Conservation (phyloP, 208 protist genomes). For the Acanthamoeba lenticulata region DNA sequence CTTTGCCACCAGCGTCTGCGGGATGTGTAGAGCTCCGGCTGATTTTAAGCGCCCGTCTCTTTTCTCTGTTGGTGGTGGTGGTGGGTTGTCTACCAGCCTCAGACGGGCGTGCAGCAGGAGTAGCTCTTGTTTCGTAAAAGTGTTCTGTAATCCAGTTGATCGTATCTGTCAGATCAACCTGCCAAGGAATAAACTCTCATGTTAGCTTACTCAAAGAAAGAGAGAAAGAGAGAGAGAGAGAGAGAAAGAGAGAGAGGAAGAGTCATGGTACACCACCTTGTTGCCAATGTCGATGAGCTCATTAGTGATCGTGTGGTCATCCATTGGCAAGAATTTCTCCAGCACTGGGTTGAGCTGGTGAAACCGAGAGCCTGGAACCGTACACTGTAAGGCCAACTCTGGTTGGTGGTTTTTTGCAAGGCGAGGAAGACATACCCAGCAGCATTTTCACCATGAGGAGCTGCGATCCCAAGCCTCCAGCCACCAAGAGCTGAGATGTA, state of each 20-base stretch:
- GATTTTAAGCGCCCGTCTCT: not conserved
- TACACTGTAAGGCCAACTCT: not conserved
- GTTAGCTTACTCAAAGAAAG: not conserved
- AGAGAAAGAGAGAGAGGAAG: not conserved
- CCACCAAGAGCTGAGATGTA: not conserved
- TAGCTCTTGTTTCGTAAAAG: not conserved
- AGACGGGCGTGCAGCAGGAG: not conserved
- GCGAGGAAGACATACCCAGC: not conserved
- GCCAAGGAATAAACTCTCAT: not conserved
- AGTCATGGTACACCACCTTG: not conserved
- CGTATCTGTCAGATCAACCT: not conserved
- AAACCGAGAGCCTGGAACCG: not conserved
- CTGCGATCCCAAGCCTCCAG: not conserved
- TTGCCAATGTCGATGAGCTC: not conserved
- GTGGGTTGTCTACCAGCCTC: not conserved
- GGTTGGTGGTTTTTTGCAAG: no score
- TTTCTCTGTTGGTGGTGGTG: not conserved
- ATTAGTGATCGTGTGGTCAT: conserved; percentile 36
- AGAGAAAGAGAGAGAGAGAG: not conserved
- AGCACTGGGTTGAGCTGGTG: conserved; percentile 34
- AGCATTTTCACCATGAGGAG: conserved; percentile 41
- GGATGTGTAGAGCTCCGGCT: not conserved
- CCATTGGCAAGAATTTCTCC: conserved; percentile 31
- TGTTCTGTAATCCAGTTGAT: conserved; percentile 34
- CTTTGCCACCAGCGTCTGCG: not conserved